phyloP scores from a whole-genome alignment of 2,329 filamentous ascomycete genomes.

The Aspergillus fijiensis region DNA sequence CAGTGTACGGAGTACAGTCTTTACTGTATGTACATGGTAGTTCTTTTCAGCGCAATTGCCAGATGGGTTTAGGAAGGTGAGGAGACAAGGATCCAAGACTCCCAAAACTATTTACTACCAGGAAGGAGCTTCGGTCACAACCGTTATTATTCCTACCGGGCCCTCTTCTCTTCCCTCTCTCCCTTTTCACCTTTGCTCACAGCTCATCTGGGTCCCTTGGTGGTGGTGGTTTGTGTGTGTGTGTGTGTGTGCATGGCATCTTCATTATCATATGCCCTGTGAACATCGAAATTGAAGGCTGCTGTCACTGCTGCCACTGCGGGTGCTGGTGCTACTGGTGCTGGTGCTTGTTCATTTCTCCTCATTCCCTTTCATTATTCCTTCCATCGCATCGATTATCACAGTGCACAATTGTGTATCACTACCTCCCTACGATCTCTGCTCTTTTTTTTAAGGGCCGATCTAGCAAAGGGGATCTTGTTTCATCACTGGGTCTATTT shows the following conservation, averaged over 20 bases:
- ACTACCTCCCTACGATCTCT: background rate
- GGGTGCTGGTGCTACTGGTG: too few species aligned
- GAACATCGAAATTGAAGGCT: background rate
- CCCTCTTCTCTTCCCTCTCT: conserved; percentile 14
- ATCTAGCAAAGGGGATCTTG: background rate
- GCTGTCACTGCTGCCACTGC: background rate
- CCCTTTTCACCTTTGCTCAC: conserved; percentile 4
- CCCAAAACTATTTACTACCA: background rate
- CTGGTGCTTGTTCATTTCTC: too few species aligned
- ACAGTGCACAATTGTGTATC: background rate
- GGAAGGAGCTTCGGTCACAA: background rate
- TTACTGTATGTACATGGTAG: background rate
- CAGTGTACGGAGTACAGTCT: background rate
- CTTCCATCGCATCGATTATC: background rate
- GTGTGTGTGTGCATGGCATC: background rate
- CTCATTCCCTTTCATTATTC: background rate
- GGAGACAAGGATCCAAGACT: conserved; percentile 10
- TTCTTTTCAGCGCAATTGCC: background rate
- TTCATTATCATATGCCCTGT: background rate
- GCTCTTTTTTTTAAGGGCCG: background rate
- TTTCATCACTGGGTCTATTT: conserved; percentile 14
- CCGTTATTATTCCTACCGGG: conserved; percentile 1
- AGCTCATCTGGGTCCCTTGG: background rate
- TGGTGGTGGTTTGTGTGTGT: background rate
- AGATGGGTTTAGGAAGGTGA: background rate